Conservation (phyloP, 2,329 filamentous ascomycete genomes). For the Trichoderma sp. region DNA sequence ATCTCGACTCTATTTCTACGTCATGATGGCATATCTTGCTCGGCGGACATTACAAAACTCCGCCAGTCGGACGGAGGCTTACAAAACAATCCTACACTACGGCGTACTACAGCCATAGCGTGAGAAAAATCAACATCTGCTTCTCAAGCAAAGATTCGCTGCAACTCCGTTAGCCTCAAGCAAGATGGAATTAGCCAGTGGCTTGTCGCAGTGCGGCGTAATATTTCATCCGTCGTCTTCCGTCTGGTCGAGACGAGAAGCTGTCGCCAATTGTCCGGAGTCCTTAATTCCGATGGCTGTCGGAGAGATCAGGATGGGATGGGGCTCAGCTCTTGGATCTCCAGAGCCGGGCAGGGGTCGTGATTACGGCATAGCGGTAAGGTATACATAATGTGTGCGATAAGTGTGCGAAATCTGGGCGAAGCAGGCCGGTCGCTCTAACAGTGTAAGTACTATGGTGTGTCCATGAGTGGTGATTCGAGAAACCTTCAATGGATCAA, state of each 20-base stretch:
- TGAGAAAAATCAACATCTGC: background rate
- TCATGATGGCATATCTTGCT: background rate
- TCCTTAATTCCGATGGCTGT: background rate
- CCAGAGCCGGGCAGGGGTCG: background rate
- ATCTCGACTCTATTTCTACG: background rate
- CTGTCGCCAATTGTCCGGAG: background rate
- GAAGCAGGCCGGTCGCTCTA: no score
- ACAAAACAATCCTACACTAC: background rate
- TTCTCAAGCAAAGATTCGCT: background rate
- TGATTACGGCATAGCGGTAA: no score
- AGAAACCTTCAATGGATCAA: background rate
- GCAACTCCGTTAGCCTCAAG: background rate
- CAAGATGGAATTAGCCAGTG: background rate
- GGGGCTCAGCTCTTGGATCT: background rate
- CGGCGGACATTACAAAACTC: conserved; percentile 14
- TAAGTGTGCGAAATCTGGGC: background rate
- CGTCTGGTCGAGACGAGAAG: background rate
- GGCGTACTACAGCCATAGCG: background rate
- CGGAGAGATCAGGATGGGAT: background rate
- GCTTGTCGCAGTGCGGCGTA: conserved; percentile 2
- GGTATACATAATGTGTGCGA: no score
- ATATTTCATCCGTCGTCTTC: conserved; percentile 13
- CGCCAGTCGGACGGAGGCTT: background rate
- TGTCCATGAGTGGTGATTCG: background rate
- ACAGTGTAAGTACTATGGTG: no score